A percentile compares a stretch with the other conserved stretches of the same genome.
phyloP scores from a whole-genome alignment of 2,329 filamentous ascomycete species.

The Balansia obtecta region DNA sequence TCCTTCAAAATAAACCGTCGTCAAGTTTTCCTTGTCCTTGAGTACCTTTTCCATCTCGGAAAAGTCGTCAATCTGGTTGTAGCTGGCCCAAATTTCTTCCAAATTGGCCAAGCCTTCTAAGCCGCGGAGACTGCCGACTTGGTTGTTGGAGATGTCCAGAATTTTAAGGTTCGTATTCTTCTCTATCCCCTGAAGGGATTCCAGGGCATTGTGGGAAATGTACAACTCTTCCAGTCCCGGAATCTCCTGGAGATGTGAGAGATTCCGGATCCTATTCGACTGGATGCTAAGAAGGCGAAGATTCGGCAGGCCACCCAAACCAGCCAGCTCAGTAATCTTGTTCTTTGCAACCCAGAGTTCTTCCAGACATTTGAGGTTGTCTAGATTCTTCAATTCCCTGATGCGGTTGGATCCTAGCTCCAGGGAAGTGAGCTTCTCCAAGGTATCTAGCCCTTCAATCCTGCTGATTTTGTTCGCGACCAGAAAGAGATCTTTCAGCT shows the following conservation, averaged over 20 bases:
- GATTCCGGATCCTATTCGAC: conserved; percentile 76
- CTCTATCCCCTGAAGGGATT: conserved; percentile 61
- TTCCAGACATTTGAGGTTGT: conserved; percentile 63
- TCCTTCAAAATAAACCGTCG: conserved; percentile 93
- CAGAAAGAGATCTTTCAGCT: conserved; percentile 77
- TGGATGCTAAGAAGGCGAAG: conserved; percentile 87
- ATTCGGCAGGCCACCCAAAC: conserved; percentile 62
- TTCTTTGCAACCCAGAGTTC: conserved; percentile 94
- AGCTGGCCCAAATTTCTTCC: conserved; percentile 90
- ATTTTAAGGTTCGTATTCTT: conserved; percentile 55
- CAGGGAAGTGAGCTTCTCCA: conserved; percentile 66
- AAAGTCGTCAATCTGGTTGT: conserved; percentile 72
- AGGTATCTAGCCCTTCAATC: conserved; percentile 71
- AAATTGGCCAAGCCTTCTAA: conserved; percentile 56
- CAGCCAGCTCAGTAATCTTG: conserved; percentile 76
- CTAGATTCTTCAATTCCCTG: conserved; percentile 75
- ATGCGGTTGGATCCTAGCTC: conserved; percentile 91
- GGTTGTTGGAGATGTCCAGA: conserved; percentile 84
- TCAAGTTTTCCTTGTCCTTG: conserved; percentile 63
- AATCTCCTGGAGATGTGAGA: conserved; percentile 63
- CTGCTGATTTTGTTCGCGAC: conserved; percentile 87
- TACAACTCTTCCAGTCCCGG: conserved; percentile 82
- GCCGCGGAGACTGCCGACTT: conserved; percentile 61
- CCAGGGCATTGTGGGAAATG: conserved; percentile 87
- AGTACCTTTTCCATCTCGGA: conserved; percentile 69